Evolutionary conservation across 345 rosid genomes (phyloP), one percentile per base, ranked within the genome.

Genomic region (Abelmoschus esculentus): DNA sequence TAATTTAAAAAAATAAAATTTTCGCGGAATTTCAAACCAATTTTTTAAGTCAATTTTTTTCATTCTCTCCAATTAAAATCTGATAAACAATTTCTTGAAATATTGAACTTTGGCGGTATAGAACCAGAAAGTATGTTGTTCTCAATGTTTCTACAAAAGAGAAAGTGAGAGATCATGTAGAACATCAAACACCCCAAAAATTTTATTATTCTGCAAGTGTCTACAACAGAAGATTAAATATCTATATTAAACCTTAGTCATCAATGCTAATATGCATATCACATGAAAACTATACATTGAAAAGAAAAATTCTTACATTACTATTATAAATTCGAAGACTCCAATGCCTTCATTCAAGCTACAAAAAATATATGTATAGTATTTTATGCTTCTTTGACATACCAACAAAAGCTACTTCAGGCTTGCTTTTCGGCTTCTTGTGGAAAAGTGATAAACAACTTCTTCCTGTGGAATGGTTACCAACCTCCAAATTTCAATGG

Each of bases 61-160:
- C n/a, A n/a, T n/a, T n/a, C n/a, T n/a, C n/a, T n/a, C n/a, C n/a
- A n/a, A n/a, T n/a, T n/a, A n/a, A n/a, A n/a, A n/a, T n/a, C n/a
- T n/a, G n/a, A n/a, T n/a, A n/a, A n/a, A n/a, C n/a, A n/a, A n/a
- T n/a, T n/a, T n/a, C n/a, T 76, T 0, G 92, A 96, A 78, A 95
- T 77, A 46, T 47, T 76, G 58, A 85, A 69, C 76, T 86, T 84
- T 19, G 74, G 74, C 13, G 99, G 97, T 79, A 90, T 85, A 75
- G 96, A 93, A 52, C 99, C 97, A 0, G 96, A 95, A 78, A 95
- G 87, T 70, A 84, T 76, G 83, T 95, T 91, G 79, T 91, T 82
- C 83, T 82, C 96, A 12, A 95, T 80, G 74, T 95, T 84, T 87
- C 99, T 91, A 73, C 19, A 10, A 34, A 65, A 40, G 76, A 70